phyloP scores from a whole-genome alignment of 306 rosid genomes.

The Quercus suber region DNA sequence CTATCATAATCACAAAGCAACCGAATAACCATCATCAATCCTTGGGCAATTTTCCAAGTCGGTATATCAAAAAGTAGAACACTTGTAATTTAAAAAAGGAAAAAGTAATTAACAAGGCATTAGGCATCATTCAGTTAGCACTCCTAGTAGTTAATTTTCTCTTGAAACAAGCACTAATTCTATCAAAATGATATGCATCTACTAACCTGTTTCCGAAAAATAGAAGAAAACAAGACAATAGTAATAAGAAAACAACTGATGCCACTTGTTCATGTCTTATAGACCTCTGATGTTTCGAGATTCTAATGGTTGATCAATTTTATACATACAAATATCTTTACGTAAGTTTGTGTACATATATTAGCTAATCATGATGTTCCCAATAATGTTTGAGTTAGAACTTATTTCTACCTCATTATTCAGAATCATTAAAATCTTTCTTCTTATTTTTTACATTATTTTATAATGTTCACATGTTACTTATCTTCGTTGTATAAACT shows the following conservation, averaged over 20 bases:
- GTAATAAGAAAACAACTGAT: not conserved
- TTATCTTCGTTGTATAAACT: not conserved
- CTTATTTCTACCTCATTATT: not conserved
- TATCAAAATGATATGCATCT: not conserved
- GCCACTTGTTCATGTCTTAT: not conserved
- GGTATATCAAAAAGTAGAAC: not conserved
- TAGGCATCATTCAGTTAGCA: not conserved
- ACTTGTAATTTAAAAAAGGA: not conserved
- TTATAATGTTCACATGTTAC: not conserved
- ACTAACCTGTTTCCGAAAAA: not conserved
- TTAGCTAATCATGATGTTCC: not conserved
- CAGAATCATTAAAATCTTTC: not conserved
- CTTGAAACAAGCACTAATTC: not conserved
- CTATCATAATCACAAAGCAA: conserved; percentile 33
- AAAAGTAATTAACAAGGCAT: not conserved
- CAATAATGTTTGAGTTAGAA: not conserved
- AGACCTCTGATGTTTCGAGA: not conserved
- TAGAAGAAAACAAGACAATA: not conserved
- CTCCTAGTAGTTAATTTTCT: not conserved
- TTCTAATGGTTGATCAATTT: not conserved
- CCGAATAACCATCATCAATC: conserved; percentile 3
- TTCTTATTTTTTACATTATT: not conserved
- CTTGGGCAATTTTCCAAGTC: not conserved
- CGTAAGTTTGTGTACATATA: not conserved
- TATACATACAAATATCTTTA: not conserved